Conservation (phyloP, 345 rosid species). For the Erodium maritimum region DNA sequence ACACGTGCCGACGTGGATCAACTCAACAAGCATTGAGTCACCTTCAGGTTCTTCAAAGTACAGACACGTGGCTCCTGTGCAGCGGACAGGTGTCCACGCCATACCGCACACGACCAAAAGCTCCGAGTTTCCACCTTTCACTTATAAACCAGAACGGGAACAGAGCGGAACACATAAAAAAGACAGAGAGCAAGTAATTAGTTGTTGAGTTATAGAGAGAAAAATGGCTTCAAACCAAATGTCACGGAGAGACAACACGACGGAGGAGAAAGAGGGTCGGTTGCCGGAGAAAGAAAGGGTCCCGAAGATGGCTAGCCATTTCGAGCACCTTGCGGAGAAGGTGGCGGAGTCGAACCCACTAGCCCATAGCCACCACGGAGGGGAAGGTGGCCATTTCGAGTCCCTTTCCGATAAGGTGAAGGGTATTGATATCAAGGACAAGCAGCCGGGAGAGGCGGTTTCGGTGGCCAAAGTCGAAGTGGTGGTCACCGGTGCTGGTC, state of each 20-base stretch:
- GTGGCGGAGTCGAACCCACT: conserved; percentile 8
- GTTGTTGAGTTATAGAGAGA: too few species aligned
- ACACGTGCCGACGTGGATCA: not conserved
- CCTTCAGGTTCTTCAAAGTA: not conserved
- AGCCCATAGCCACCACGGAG: not conserved
- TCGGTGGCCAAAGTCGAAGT: not conserved
- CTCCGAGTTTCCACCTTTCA: conserved; percentile 3
- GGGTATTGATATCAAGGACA: conserved; percentile 4
- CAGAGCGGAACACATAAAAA: too few species aligned
- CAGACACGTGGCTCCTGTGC: conserved; percentile 19
- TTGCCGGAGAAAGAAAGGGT: conserved; percentile 43
- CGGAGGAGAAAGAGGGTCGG: conserved; percentile 26
- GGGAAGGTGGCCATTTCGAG: conserved; percentile 8
- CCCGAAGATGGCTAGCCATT: conserved; percentile 52
- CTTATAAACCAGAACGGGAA: not conserved
- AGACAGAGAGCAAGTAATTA: too few species aligned
- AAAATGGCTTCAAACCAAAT: conserved; percentile 58
- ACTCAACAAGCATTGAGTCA: not conserved
- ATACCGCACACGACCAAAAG: conserved; percentile 13
- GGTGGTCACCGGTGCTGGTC: not conserved
- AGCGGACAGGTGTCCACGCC: conserved; percentile 24
- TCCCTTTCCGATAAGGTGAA: conserved; percentile 19
- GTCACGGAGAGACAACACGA: conserved; percentile 29
- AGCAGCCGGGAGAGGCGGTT: conserved; percentile 8
- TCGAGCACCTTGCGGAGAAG: conserved; percentile 32